Percentiles rank a stretch among this genome's conserved stretches.
phyloP scores from a whole-genome alignment of 495 filamentous ascomycete genomes.

The Collariella sp. region DNA sequence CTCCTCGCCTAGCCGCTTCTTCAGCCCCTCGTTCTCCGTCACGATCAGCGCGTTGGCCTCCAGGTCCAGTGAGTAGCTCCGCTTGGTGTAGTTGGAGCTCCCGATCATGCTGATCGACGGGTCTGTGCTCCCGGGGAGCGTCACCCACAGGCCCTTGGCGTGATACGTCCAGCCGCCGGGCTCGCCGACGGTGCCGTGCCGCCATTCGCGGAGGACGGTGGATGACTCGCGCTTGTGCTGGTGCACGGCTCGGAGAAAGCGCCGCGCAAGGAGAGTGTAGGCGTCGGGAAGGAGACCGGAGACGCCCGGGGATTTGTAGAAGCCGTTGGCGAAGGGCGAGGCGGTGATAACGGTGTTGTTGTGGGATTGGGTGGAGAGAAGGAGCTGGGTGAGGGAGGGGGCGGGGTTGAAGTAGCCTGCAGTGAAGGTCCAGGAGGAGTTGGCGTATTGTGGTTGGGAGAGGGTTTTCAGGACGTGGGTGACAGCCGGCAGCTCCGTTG shows the following conservation, averaged over 20 bases:
- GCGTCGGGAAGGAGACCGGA: conserved; percentile 84
- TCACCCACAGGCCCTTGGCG: conserved; percentile 93
- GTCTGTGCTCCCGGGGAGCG: conserved; percentile 48
- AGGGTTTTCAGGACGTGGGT: conserved; percentile 62
- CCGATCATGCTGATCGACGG: conserved; percentile 80
- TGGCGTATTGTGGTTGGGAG: conserved; percentile 47
- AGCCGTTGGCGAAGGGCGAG: conserved; percentile 92
- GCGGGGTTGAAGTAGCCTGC: conserved; percentile 98
- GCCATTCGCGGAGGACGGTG: conserved; percentile 83
- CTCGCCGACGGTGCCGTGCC: conserved; percentile 67
- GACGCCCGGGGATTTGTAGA: conserved; percentile 81
- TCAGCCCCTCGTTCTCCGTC: conserved; percentile 66
- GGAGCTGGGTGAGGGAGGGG: conserved; percentile 63
- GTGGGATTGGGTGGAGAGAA: conserved; percentile 59
- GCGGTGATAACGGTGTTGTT: conserved; percentile 82
- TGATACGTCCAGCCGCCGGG: conserved; percentile 93
- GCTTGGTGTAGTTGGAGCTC: conserved; percentile 90
- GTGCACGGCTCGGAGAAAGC: conserved; percentile 66
- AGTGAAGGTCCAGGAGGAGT: conserved; percentile 85
- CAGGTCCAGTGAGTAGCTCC: conserved; percentile 84
- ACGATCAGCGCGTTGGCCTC: conserved; percentile 80
- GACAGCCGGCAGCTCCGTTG: conserved; percentile 80
- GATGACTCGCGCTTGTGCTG: conserved; percentile 46
- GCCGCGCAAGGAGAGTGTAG: conserved; percentile 77
- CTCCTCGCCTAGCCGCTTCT: conserved; percentile 65